Percentiles rank a stretch among this genome's conserved stretches.
These are phyloP conservation scores for Sporothrix protearum DNA, from an alignment of 2,329 filamentous ascomycete genomes.

Conservation along the genomic window DNA sequence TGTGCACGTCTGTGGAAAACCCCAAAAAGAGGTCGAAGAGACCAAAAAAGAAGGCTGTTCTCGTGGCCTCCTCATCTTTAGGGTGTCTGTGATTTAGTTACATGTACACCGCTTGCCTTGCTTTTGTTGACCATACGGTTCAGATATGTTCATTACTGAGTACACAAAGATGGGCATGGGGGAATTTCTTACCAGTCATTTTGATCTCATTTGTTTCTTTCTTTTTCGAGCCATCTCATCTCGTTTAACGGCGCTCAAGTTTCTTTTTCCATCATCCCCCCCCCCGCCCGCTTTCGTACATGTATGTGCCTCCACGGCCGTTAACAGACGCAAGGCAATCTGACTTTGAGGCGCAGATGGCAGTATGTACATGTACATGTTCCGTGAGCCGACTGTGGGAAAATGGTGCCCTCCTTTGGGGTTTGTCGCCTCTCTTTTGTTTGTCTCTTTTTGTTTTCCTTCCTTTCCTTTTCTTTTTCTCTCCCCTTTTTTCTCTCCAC, in stretches of 20 bases:
- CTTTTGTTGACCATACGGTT: not conserved
- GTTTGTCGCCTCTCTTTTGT: too few relatives aligned
- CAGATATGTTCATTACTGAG: too few relatives aligned
- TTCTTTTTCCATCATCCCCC: not conserved
- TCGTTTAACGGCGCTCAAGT: not conserved
- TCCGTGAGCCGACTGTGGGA: not conserved
- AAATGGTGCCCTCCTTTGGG: not conserved
- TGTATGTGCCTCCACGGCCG: not conserved
- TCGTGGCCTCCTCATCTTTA: not conserved
- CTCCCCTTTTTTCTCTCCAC: not conserved
- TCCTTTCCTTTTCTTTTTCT: not conserved
- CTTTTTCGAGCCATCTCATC: not conserved
- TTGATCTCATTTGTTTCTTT: not conserved
- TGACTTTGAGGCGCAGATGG: not conserved
- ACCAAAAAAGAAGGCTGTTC: not conserved
- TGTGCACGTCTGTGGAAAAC: constrained; percentile 1
- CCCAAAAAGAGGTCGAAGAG: not conserved
- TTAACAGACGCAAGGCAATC: constrained; percentile 1
- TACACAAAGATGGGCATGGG: not conserved
- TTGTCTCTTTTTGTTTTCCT: not conserved
- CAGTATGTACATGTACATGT: too few relatives aligned
- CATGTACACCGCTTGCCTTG: not conserved
- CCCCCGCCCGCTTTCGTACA: not conserved
- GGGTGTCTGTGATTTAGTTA: not conserved
- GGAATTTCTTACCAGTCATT: constrained; percentile 7